These are phyloP conservation scores for Stagonosporopsis vannaccii DNA, from an alignment of 2,329 filamentous ascomycete genomes.

Conservation along the genomic window DNA sequence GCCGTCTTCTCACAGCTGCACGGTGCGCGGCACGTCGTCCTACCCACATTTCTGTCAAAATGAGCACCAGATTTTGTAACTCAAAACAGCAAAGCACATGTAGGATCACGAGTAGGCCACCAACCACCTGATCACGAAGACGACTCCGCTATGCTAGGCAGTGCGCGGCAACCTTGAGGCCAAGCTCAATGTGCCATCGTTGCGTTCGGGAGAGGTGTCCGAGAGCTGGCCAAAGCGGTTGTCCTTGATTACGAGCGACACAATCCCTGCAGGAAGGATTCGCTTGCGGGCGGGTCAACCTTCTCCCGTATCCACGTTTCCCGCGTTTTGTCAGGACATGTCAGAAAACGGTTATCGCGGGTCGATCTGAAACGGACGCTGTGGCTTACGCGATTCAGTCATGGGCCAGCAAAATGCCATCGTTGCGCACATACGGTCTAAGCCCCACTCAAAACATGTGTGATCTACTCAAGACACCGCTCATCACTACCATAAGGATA, in stretches of 20 bases:
- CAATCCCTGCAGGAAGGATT: conserved; percentile 5
- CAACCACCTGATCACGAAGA: neutral
- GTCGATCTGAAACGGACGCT: neutral
- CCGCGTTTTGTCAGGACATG: neutral
- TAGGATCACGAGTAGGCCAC: neutral
- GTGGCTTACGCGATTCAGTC: neutral
- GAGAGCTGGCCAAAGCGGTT: conserved; percentile 6
- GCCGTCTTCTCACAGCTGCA: neutral
- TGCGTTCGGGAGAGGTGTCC: neutral
- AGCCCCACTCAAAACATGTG: neutral
- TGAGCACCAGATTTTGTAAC: neutral
- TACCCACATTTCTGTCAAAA: neutral
- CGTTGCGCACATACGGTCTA: too few relatives aligned
- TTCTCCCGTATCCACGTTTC: conserved; percentile 1
- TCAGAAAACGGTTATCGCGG: conserved; percentile 15
- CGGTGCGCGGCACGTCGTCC: conserved; percentile 1
- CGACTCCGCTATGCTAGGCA: conserved; percentile 5
- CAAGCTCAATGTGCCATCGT: neutral
- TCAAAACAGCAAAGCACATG: conserved; percentile 8
- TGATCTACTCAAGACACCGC: neutral
- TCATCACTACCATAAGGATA: conserved; percentile 4
- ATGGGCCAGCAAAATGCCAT: conserved; percentile 5
- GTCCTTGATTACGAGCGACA: conserved; percentile 11
- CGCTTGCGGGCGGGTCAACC: conserved; percentile 6
- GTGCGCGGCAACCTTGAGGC: neutral